Evolutionary conservation across 306 rosid species (phyloP), one percentile per base, ranked within the genome.

Genomic region (Cucurbita argyrosperma): DNA sequence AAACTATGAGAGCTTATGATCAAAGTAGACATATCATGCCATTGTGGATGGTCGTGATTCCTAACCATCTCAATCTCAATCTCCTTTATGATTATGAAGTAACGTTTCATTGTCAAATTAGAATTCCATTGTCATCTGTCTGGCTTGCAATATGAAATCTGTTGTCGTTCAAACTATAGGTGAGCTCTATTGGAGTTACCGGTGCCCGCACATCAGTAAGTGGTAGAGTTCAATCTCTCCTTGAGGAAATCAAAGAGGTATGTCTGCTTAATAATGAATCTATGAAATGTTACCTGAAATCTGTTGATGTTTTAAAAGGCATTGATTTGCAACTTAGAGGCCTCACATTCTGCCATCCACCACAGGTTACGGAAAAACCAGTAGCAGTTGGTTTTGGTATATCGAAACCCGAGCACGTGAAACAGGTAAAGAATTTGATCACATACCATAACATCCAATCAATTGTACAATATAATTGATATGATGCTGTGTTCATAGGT

Each of bases 371-470:
- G 43, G 57, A 74, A 7, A 90, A 89, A 83, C 92, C 98, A 1
- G 92, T 93, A 11, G 97, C 98, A 15, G 98, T 93, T 74, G 98
- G 98, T 50, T 93, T 93, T 71, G 98, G 98, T 76, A 89, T 93
- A 80, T 90, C 98, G 3, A 87, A 79, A 56, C 94, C 94, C 2
- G 92, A 93, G 89, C 97, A 90, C 39, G 96, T 83, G 51, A 86
- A 88, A 71, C 90, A 86, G 94, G 98, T 90, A 75, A 79, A 74
- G 75, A 14, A 0, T 1, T 35, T 61, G 23, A 8, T 61, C 46
- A 6, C 46, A 61, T 61, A 15, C 19, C 67, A 61, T 2, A 61
- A 38, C 67, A 58, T 11, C 12, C 65, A 10, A 59, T 59, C 8
- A 11, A 14, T 43, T 9, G 72, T 21, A 9, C 52, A 10, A 21